Conservation (phyloP, 192 early-diverging fungal species). For the Chytriomyces sp. region DNA sequence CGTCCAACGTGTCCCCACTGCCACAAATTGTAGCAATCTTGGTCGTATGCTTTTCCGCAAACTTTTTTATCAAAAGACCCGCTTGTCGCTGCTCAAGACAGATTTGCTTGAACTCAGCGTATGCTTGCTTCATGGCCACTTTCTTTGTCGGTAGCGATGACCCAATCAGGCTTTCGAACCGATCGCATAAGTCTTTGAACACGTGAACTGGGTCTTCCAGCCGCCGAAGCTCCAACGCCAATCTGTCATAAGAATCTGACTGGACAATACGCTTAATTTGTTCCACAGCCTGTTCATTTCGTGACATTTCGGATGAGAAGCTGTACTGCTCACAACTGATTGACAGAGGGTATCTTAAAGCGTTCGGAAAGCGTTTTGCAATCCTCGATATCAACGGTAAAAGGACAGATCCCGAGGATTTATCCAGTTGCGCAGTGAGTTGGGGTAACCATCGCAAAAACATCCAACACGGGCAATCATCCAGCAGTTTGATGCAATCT, state of each 20-base stretch:
- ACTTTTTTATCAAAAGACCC: slow-evolving; percentile 20
- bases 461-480: slow-evolving; percentile 59
- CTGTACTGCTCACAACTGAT: slow-evolving; percentile 74
- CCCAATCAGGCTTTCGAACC: slow-evolving; percentile 31
- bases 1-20: slow-evolving; percentile 25
- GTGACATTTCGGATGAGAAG: slow-evolving; percentile 40
- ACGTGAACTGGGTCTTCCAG: slow-evolving; percentile 71
- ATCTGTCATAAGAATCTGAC: slow-evolving; percentile 59
- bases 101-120: slow-evolving; percentile 58
- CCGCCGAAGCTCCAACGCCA: slow-evolving; percentile 68
- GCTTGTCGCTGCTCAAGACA: slow-evolving; percentile 47
- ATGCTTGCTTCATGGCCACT: slow-evolving; percentile 47
- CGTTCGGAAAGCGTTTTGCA: slow-evolving; percentile 66
- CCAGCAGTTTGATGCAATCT: slow-evolving; percentile 41
- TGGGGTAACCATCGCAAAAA: slow-evolving; percentile 80
- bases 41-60: slow-evolving; percentile 47
- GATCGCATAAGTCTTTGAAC: slow-evolving; percentile 71
- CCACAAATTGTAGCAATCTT: slow-evolving; percentile 49
- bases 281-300: slow-evolving; percentile 40
- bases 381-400: slow-evolving; percentile 63
- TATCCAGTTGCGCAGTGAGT: slow-evolving; percentile 73
- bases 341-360: slow-evolving; percentile 69
- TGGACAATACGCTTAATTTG: slow-evolving; percentile 37
- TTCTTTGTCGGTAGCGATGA: slow-evolving; percentile 29
- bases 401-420: slow-evolving; percentile 52